Conservation (phyloP, 1,284 basidiomycete genomes). For the Cutaneotrichosporon sp. region DNA sequence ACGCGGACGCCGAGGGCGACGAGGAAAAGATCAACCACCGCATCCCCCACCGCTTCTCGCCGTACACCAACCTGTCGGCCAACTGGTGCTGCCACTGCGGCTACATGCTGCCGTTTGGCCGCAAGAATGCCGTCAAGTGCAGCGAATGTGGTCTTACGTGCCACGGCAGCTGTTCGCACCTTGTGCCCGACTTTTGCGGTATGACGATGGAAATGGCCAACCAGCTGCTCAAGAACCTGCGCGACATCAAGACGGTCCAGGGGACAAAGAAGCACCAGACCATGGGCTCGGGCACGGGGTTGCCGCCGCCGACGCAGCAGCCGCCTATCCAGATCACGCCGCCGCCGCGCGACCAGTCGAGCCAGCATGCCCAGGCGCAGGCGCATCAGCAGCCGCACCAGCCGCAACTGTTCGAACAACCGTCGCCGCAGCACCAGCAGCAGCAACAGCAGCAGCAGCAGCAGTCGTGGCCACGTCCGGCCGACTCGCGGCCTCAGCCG, state of each 20-base stretch:
- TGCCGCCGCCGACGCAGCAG: conserved; percentile 26
- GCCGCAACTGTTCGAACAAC: conserved; percentile 8
- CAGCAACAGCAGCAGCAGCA: conserved; percentile 12
- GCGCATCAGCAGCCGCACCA: conserved; percentile 10
- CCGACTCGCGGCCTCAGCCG: conserved; percentile 12
- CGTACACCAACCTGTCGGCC: conserved; percentile 92
- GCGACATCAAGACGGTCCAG: conserved; percentile 59
- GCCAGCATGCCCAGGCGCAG: conserved; percentile 19
- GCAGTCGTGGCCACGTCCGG: conserved; percentile 11
- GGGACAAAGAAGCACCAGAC: conserved; percentile 32
- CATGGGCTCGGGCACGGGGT: background rate
- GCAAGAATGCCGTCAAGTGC: conserved; percentile 94
- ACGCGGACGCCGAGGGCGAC: conserved; percentile 84
- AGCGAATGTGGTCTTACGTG: conserved; percentile 94
- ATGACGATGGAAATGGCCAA: conserved; percentile 99
- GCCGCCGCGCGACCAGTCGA: conserved; percentile 16
- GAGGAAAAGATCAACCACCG: conserved; percentile 99
- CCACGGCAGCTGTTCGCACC: conserved; percentile 94
- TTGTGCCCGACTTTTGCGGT: conserved; percentile 98
- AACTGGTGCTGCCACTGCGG: conserved; percentile 99
- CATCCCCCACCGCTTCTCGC: conserved; percentile 97
- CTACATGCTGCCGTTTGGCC: conserved; percentile 92
- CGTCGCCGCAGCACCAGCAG: conserved; percentile 11
- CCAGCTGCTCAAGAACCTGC: conserved; percentile 81
- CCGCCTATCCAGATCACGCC: conserved; percentile 13